Evolutionary conservation across 139 green algal species (phyloP).

Genomic region (Yamagishiella unicocca): DNA sequence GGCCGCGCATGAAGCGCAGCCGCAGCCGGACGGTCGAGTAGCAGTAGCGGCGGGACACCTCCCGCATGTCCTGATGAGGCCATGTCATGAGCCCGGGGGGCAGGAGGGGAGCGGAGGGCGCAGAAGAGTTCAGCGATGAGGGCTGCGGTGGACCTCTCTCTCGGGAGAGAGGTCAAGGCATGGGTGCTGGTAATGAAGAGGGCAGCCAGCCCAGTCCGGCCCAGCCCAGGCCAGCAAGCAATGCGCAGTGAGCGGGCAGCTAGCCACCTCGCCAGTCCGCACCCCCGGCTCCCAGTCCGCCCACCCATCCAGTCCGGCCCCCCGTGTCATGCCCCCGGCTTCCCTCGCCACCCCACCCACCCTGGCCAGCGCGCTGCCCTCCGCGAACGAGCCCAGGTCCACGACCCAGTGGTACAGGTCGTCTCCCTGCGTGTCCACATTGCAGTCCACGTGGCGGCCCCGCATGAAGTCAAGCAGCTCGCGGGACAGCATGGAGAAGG

Average conservation of each 20-base stretch:
- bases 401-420: constrained; percentile 84
- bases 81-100: neutral
- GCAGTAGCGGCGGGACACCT: constrained; percentile 66
- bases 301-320: neutral
- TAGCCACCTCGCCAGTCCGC: too few species aligned
- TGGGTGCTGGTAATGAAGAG: neutral
- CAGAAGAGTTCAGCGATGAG: too few species aligned
- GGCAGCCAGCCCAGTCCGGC: too few species aligned
- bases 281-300: neutral
- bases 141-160: too few species aligned
- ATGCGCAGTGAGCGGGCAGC: too few species aligned
- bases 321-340: neutral
- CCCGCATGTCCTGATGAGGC: constrained; percentile 68
- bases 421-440: constrained; percentile 63
- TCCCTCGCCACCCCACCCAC: constrained; percentile 34
- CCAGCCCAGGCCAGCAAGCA: too few species aligned
- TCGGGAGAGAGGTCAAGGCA: too few species aligned
- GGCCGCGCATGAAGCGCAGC: constrained; percentile 84
- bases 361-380: constrained; percentile 55
- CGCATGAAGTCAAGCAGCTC: constrained; percentile 78
- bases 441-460: constrained; percentile 19
- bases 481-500: constrained; percentile 71
- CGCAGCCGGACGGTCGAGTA: constrained; percentile 73
- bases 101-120: neutral
- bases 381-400: constrained; percentile 69